phyloP scores from a whole-genome alignment of 169 alveolate genomes.

The Condylostoma magnum region DNA sequence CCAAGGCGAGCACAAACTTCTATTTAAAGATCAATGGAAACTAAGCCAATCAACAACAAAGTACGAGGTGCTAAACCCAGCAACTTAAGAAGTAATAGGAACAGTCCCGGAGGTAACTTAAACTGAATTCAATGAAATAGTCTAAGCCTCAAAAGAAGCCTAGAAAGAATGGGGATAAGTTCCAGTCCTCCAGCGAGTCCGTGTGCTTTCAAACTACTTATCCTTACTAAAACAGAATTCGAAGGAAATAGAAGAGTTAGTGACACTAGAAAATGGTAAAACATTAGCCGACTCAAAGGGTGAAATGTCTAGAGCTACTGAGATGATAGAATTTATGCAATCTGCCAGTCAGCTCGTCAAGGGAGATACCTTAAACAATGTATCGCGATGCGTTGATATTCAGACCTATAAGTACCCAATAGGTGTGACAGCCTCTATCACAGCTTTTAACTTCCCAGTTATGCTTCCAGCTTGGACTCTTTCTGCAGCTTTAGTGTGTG shows the following conservation, averaged over 20 bases:
- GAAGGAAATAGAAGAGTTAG: constrained; percentile 66
- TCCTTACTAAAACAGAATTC: constrained; percentile 49
- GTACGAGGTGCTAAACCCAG: constrained; percentile 33
- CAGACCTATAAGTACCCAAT: constrained; percentile 76
- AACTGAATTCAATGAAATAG: constrained; percentile 74
- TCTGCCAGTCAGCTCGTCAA: constrained; percentile 48
- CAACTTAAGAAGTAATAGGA: constrained; percentile 65
- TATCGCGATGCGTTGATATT: constrained; percentile 73
- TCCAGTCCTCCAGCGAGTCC: neutral
- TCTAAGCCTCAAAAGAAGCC: constrained; percentile 53
- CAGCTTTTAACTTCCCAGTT: constrained; percentile 89
- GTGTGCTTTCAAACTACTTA: constrained; percentile 6
- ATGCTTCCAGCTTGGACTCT: constrained; percentile 85
- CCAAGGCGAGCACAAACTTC: constrained; percentile 33
- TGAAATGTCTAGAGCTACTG: constrained; percentile 79
- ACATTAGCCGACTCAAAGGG: constrained; percentile 78
- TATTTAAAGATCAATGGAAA: constrained; percentile 26
- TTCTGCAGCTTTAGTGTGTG: constrained; percentile 72
- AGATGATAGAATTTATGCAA: constrained; percentile 73
- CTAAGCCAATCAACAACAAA: neutral
- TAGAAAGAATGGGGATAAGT: constrained; percentile 64
- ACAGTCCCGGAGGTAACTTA: constrained; percentile 65
- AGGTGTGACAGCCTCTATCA: constrained; percentile 84
- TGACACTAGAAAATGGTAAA: constrained; percentile 80
- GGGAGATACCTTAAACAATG: constrained; percentile 75